Evolutionary conservation across 306 rosid species (phyloP).

Genomic region (Biancaea sappan): DNA sequence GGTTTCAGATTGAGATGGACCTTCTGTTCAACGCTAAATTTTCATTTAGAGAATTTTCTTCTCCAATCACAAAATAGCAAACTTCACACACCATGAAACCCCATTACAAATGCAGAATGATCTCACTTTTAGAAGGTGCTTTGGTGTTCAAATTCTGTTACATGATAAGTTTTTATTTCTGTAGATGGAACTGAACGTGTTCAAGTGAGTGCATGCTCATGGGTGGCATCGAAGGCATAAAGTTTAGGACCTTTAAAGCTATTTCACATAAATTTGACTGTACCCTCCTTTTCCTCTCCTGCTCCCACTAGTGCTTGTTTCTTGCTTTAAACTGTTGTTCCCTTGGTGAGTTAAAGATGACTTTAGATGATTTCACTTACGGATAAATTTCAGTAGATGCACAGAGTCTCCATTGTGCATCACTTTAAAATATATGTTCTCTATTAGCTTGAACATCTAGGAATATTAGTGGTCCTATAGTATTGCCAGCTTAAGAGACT

Average conservation of each 20-base stretch:
- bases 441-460: constrained; percentile 24
- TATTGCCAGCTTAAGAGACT: neutral
- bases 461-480: neutral
- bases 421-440: neutral
- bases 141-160: neutral
- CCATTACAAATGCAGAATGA: neutral
- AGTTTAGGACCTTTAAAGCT: neutral
- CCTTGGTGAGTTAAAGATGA: constrained; percentile 8
- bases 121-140: neutral
- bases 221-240: neutral
- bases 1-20: neutral
- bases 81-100: neutral
- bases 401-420: neutral
- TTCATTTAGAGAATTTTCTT: too few species aligned
- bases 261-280: neutral
- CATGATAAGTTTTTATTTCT: neutral
- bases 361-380: constrained; percentile 23
- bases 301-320: neutral
- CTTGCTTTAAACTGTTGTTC: constrained; percentile 4
- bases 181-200: too few species aligned
- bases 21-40: neutral
- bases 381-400: neutral
- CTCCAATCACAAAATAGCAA: neutral
- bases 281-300: neutral
- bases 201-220: too few species aligned